Conservation (phyloP, 2,329 filamentous ascomycete species). For the Fulvia fulva region DNA sequence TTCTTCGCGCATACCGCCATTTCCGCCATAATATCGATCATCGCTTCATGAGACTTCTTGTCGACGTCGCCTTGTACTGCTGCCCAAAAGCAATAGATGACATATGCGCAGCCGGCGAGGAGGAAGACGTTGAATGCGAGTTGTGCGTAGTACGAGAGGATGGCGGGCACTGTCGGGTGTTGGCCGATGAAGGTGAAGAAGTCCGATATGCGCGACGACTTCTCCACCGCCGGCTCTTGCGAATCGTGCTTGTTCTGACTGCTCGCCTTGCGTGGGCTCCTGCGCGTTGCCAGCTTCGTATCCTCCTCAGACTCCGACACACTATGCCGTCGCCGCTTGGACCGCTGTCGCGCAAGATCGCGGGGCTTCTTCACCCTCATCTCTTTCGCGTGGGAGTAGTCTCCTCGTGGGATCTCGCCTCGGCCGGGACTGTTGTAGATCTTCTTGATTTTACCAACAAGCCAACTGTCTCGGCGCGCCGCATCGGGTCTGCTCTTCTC, state of each 20-base stretch:
- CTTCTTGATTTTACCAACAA: conserved; percentile 28
- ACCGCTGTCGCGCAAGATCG: conserved; percentile 23
- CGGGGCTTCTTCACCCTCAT: conserved; percentile 34
- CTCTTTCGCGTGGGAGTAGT: conserved; percentile 38
- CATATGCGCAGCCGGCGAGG: conserved; percentile 56
- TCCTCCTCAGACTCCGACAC: conserved; percentile 32
- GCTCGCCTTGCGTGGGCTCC: conserved; percentile 27
- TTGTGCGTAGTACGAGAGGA: conserved; percentile 64
- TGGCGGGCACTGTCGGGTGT: conserved; percentile 62
- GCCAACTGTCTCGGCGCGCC: conserved; percentile 26
- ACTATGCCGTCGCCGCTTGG: conserved; percentile 30
- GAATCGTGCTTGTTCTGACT: conserved; percentile 14
- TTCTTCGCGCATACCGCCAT: conserved; percentile 70
- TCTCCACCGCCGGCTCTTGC: conserved; percentile 13
- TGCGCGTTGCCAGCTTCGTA: conserved; percentile 15
- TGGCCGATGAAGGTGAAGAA: conserved; percentile 61
- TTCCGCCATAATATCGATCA: conserved; percentile 62
- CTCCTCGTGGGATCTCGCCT: conserved; percentile 32
- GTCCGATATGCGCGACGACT: conserved; percentile 35
- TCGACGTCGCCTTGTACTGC: conserved; percentile 72
- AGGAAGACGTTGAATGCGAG: conserved; percentile 63
- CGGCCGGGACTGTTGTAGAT: conserved; percentile 38
- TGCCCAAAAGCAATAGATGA: conserved; percentile 64
- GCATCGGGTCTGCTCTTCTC: conserved; percentile 22
- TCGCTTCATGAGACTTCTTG: conserved; percentile 64